These are phyloP conservation scores for Pseudotsuga menziesii DNA, from an alignment of 75 land plant species.

Conservation along the genomic window DNA sequence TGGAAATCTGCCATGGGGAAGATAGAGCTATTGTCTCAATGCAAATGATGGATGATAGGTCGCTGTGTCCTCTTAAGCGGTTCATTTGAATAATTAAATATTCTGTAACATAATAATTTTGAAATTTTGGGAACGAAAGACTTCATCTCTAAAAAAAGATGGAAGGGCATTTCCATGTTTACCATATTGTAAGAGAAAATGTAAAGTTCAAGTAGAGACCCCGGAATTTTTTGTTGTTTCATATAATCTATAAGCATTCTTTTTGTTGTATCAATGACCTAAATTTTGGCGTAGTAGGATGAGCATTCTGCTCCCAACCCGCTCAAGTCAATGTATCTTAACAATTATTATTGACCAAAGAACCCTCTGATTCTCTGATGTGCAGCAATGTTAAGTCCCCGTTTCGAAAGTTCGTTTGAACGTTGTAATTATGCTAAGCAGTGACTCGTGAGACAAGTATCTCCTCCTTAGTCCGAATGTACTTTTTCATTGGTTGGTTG, in stretches of 20 bases:
- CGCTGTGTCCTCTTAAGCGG: background rate
- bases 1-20: constrained; percentile 49
- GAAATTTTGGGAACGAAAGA: constrained; percentile 4
- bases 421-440: too few relatives aligned
- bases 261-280: background rate
- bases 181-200: background rate
- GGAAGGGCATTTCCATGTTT: background rate
- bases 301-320: too few relatives aligned
- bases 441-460: too few relatives aligned
- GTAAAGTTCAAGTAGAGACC: background rate
- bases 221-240: background rate
- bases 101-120: constrained; percentile 9
- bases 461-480: too few relatives aligned
- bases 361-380: too few relatives aligned
- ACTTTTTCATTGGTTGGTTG: too few relatives aligned
- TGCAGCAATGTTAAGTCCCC: too few relatives aligned
- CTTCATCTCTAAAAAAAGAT: background rate
- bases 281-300: background rate
- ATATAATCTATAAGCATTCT: background rate
- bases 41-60: background rate
- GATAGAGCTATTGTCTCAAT: constrained; percentile 3
- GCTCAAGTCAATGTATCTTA: too few relatives aligned
- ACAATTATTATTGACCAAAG: too few relatives aligned
- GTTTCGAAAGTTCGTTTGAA: too few relatives aligned
- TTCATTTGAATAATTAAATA: background rate